These are phyloP conservation scores for Myriosclerotinia curreyana DNA, from an alignment of 2,329 filamentous ascomycete species.

Conservation along the genomic window DNA sequence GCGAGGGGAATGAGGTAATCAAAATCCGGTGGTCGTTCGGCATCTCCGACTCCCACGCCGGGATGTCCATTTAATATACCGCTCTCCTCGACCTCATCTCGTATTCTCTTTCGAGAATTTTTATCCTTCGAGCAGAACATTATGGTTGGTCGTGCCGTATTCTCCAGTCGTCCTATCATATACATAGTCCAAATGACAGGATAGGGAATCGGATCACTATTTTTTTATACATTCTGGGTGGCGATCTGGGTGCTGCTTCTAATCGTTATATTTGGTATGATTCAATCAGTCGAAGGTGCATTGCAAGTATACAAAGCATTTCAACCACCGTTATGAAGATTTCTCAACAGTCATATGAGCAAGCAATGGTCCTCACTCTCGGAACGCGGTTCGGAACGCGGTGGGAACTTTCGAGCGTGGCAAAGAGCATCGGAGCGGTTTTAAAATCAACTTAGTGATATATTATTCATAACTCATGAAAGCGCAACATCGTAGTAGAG, in stretches of 20 bases:
- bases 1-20: conserved; percentile 16
- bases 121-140: conserved; percentile 22
- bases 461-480: background rate
- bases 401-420: background rate
- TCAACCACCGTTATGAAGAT: background rate
- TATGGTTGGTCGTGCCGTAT: conserved; percentile 21
- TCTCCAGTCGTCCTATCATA: conserved; percentile 21
- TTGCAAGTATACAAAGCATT: conserved; percentile 3
- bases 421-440: background rate
- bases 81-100: conserved; percentile 21
- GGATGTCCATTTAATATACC: conserved; percentile 22
- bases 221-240: conserved; percentile 30
- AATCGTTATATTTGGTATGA: conserved; percentile 39
- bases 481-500: too few species aligned
- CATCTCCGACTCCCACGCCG: conserved; percentile 19
- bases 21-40: conserved; percentile 20
- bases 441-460: background rate
- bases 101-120: conserved; percentile 11
- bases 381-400: background rate
- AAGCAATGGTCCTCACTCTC: background rate
- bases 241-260: background rate
- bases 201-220: conserved; percentile 20
- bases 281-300: conserved; percentile 35
- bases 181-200: conserved; percentile 23
- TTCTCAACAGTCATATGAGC: too few species aligned